A percentile compares a stretch with the other conserved stretches of the same genome.
Conservation (phyloP, 2,329 filamentous ascomycete species). For the Penicillium palitans region DNA sequence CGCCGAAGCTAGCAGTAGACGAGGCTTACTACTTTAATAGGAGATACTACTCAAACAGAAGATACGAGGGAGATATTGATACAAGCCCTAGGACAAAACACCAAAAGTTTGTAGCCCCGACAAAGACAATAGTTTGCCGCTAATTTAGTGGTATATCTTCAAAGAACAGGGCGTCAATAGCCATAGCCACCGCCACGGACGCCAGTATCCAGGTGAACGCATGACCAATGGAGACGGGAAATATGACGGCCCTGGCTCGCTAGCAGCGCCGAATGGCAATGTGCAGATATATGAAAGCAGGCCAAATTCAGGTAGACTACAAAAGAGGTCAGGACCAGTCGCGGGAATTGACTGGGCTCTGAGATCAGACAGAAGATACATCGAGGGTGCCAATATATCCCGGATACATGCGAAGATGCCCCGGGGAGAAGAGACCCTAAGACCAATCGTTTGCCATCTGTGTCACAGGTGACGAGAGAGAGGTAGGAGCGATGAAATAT, state of each 20-base stretch:
- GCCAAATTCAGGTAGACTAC: conserved; percentile 24
- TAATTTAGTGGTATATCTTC: neutral
- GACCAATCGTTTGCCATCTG: neutral
- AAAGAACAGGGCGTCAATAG: neutral
- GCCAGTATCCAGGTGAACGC: neutral
- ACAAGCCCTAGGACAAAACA: neutral
- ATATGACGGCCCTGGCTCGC: neutral
- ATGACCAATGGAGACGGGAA: neutral
- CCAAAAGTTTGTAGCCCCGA: neutral
- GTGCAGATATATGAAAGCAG: neutral
- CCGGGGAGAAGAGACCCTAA: neutral
- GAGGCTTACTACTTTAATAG: neutral
- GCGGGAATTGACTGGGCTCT: neutral
- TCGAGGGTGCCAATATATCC: neutral
- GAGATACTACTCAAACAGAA: neutral
- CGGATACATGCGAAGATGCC: neutral
- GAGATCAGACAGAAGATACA: neutral
- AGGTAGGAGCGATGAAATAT: neutral
- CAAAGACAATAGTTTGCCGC: conserved; percentile 9
- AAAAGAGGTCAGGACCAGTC: conserved; percentile 13
- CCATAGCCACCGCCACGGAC: neutral
- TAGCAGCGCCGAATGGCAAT: neutral
- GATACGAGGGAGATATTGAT: neutral
- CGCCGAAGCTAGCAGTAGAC: neutral
- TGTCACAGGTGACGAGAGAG: neutral